These are phyloP conservation scores for Xanthoparmelia taractica DNA, from an alignment of 495 filamentous ascomycete species.

Conservation along the genomic window DNA sequence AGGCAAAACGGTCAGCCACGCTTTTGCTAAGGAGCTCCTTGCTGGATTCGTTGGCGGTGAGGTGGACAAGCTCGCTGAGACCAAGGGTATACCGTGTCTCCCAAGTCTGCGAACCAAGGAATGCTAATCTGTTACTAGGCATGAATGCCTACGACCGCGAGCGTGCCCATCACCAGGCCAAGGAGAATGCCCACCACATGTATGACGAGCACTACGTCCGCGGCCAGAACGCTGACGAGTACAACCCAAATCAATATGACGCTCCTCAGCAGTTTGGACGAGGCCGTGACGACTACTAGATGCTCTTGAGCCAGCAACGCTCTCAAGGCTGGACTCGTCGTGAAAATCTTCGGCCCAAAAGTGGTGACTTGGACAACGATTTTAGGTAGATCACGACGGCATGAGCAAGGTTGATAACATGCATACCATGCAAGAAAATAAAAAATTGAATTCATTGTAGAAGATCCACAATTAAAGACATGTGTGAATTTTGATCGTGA, in stretches of 20 bases:
- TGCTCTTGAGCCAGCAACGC: not conserved
- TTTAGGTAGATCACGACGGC: not conserved
- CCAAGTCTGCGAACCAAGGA: not conserved
- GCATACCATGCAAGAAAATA: conserved; percentile 3
- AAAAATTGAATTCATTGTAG: not conserved
- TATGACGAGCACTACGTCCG: conserved; percentile 55
- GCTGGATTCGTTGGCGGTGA: conserved; percentile 64
- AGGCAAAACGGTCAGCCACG: conserved; percentile 66
- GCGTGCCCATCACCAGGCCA: conserved; percentile 58
- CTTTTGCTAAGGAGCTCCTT: conserved; percentile 69
- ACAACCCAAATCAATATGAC: conserved; percentile 36
- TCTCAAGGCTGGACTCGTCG: not conserved
- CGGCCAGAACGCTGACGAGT: conserved; percentile 32
- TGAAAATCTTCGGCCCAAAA: not conserved
- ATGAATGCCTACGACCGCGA: conserved; percentile 60
- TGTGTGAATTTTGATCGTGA: not conserved
- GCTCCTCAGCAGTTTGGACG: conserved; percentile 28
- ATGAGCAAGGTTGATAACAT: not conserved
- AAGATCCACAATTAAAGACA: not conserved
- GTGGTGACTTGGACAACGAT: not conserved
- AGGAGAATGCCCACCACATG: conserved; percentile 54
- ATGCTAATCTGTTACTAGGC: conserved; percentile 7
- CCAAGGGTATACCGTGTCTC: conserved; percentile 46
- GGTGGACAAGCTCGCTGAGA: conserved; percentile 72
- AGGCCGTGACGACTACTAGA: not conserved